Evolutionary conservation across 2,329 filamentous ascomycete species (phyloP), one percentile per base, ranked within the genome.

Genomic region (Talaromyces verruculosus): DNA sequence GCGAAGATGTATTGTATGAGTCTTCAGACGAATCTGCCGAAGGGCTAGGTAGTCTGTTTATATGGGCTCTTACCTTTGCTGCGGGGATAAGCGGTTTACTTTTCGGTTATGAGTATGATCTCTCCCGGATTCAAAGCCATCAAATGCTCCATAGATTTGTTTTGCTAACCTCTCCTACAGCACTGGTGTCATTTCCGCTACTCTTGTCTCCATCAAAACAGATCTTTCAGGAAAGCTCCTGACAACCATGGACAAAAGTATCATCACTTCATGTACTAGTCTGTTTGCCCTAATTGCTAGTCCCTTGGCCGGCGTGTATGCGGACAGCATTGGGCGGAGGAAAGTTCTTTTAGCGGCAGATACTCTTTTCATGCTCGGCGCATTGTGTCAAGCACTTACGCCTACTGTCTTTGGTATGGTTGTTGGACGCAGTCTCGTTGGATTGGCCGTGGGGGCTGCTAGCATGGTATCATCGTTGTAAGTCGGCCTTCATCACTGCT

Each of bases 401-500:
- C 74, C 67, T 60, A 72, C 75, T 28, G 79, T 83, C n/a, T 75
- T 75, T 72, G 77, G 76, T 2, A 83, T 83, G 81, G 79, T 83
- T 53, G 43, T 75, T 39, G 81, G 81, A 2, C 76, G 81, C 51
- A 81, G 79, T 67, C 71, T 82, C 68, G 79, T 83, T 61, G 81
- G 81, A 17, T 71, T 83, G 63, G 81, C 81, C 3, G 78, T 83
- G 68, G 81, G 81, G 19, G 75, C 76, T 59, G 80, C 81, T 30
- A 92, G 89, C 74, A 91, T 96, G 71, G 91, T 96, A 3, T 89
- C 92, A 35, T 93, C 93, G 55, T 78, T 97, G 71, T 84, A 80
- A 62, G 79, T 77, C 47, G 30, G n/a, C 64, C 37, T 67, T 41
- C 28, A 57, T 11, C 7, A 13, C 25, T 59, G 11, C 22, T 35